phyloP scores from a whole-genome alignment of 106 monocot genomes.

The Phalaenopsis equestris region DNA sequence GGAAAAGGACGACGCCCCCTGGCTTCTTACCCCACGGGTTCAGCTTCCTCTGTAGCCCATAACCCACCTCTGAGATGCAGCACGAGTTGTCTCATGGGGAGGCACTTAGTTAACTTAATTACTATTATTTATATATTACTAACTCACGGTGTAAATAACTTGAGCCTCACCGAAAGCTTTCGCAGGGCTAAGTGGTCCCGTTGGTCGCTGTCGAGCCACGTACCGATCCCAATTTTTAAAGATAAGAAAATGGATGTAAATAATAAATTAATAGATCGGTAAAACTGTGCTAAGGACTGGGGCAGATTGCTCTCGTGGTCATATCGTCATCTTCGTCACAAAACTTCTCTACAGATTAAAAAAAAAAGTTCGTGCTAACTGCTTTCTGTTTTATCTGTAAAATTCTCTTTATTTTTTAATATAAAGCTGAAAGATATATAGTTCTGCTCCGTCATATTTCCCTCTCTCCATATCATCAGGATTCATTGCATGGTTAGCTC shows the following conservation, averaged over 20 bases:
- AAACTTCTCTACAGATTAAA: neutral
- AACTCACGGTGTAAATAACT: too few relatives aligned
- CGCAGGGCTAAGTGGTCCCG: neutral
- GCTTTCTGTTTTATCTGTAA: neutral
- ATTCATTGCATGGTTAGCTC: neutral
- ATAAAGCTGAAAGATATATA: neutral
- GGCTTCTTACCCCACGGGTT: too few relatives aligned
- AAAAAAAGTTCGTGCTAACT: neutral
- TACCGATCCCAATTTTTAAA: neutral
- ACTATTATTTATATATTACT: too few relatives aligned
- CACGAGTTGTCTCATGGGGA: too few relatives aligned
- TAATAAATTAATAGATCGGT: neutral
- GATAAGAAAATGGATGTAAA: neutral
- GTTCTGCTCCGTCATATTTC: neutral
- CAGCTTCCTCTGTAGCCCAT: too few relatives aligned
- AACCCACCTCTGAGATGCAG: too few relatives aligned
- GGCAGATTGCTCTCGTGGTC: neutral
- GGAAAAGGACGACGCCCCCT: too few relatives aligned
- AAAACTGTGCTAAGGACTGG: neutral
- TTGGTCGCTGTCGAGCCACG: neutral
- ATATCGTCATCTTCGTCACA: neutral
- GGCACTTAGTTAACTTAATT: too few relatives aligned
- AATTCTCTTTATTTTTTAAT: neutral
- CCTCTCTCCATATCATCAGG: too few relatives aligned
- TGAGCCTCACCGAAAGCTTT: too few relatives aligned